phyloP scores from a whole-genome alignment of 768 basidiomycete species.

The Crassisporium funariophilum region DNA sequence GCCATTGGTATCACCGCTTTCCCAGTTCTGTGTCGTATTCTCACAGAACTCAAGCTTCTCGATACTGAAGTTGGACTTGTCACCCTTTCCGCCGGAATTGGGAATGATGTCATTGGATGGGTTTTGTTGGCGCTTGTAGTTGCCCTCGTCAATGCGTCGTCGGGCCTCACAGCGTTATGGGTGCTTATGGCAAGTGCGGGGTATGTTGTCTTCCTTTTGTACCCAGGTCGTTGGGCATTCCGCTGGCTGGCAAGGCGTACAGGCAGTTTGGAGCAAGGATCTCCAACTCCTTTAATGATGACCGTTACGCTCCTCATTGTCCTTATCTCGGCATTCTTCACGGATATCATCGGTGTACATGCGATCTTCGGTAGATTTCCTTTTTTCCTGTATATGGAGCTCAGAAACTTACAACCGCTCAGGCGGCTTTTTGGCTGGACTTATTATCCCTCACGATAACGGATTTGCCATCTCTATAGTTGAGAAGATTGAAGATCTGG shows the following conservation, averaged over 20 bases:
- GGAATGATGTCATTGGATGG: conserved; percentile 81
- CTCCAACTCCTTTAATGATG: conserved; percentile 79
- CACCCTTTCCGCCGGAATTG: conserved; percentile 80
- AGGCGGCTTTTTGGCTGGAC: conserved; percentile 82
- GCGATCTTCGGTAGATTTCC: conserved; percentile 56
- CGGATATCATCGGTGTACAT: conserved; percentile 82
- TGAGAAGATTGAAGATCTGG: conserved; percentile 88
- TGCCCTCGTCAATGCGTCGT: conserved; percentile 78
- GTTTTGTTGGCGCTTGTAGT: conserved; percentile 81
- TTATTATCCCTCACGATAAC: conserved; percentile 82
- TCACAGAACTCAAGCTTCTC: conserved; percentile 80
- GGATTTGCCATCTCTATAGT: conserved; percentile 80
- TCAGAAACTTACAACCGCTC: conserved; percentile 14
- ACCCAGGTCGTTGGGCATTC: conserved; percentile 65
- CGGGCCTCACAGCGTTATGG: conserved; percentile 76
- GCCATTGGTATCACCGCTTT: conserved; percentile 83
- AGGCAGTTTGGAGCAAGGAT: conserved; percentile 71
- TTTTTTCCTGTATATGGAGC: conserved; percentile 17
- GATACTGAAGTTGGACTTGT: conserved; percentile 86
- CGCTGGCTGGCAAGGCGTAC: conserved; percentile 66
- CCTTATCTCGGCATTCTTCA: conserved; percentile 78
- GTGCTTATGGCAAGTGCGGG: conserved; percentile 71
- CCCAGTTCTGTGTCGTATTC: conserved; percentile 82
- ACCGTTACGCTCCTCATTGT: conserved; percentile 75
- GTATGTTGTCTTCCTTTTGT: conserved; percentile 66